Base-by-base conservation (phyloP, 2,329 filamentous ascomycete genomes). In the Pseudophaeomoniella oleicola region DNA sequence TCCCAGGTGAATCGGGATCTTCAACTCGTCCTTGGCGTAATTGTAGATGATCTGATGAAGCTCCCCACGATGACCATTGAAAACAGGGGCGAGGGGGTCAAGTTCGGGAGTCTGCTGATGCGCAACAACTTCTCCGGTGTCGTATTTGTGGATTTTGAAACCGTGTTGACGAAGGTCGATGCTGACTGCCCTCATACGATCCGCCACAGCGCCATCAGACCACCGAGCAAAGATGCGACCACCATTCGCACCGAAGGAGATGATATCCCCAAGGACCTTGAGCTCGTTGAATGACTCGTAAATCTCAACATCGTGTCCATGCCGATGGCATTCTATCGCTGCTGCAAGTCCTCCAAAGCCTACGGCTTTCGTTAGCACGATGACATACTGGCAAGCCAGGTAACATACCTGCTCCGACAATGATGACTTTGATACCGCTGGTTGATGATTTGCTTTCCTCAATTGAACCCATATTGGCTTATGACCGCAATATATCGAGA, bases 271-370 rank as follows among this genome's bases (percentile, higher is more conserved):
- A 2, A 67, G 54, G 3, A 58, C 53, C 39, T 61, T 58, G 29
- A 65, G 57, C 40, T 57, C 56, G 2, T 59, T 50, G 38, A 66
- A 59, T 30, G 42, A 45, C 36, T 43, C 72, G 49, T 75, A 73
- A 41, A 78, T 63, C 37, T 64, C 56, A 13, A 74, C 72, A 10
- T 63, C 57, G 48, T 77, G 74, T 12, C 74, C 74, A 43, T 77
- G 70, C 12, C 71, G 65, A 42, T 70, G 64, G 47, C 72, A 75
- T 53, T 78, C 74, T 42, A 78, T 73, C 30, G 73, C 73, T 13
- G 72, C 69, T 4, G 71, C 71, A 17, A 78, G 60, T 12, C 74
- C 74, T 27, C 71, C 74, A 40, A 78, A 77, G 14, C 73, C 74
- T 56, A 42, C 40, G 61, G 63, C 11, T 19, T 4, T 37, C 29